These are phyloP conservation scores for Ligustrum vulgare DNA, from an alignment of 257 asterid species.

Conservation along the genomic window DNA sequence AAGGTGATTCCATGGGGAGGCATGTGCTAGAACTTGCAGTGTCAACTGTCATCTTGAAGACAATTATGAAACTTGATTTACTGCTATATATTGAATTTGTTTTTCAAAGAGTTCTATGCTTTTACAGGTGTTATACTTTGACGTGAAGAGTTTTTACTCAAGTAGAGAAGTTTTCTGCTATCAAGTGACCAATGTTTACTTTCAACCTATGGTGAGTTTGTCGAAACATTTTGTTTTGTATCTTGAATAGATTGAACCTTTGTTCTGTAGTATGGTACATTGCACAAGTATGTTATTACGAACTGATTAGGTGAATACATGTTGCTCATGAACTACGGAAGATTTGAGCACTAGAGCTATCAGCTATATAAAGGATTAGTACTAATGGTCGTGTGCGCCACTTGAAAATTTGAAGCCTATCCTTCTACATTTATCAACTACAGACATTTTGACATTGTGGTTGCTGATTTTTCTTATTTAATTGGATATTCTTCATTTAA, in stretches of 20 bases:
- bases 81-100: conserved; percentile 8
- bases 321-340: neutral
- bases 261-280: neutral
- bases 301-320: neutral
- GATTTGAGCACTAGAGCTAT: no score
- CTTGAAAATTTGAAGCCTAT: neutral
- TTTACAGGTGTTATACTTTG: conserved; percentile 17
- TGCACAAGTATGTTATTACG: neutral
- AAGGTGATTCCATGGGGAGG: neutral
- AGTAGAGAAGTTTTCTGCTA: conserved; percentile 1
- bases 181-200: neutral
- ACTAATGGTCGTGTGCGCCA: neutral
- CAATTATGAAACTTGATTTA: conserved; percentile 1
- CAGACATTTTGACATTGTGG: neutral
- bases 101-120: conserved; percentile 11
- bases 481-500: neutral
- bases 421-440: neutral
- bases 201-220: conserved; percentile 25
- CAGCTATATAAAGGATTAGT: no score
- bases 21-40: neutral
- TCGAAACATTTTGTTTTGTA: neutral
- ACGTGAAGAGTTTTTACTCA: neutral
- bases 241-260: neutral
- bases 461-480: neutral
- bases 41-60: conserved; percentile 4